Percentiles rank a stretch among this genome's conserved stretches.
Evolutionary conservation across 2,329 filamentous ascomycete species (phyloP).

Genomic region (Phyllosticta citrichinensis): DNA sequence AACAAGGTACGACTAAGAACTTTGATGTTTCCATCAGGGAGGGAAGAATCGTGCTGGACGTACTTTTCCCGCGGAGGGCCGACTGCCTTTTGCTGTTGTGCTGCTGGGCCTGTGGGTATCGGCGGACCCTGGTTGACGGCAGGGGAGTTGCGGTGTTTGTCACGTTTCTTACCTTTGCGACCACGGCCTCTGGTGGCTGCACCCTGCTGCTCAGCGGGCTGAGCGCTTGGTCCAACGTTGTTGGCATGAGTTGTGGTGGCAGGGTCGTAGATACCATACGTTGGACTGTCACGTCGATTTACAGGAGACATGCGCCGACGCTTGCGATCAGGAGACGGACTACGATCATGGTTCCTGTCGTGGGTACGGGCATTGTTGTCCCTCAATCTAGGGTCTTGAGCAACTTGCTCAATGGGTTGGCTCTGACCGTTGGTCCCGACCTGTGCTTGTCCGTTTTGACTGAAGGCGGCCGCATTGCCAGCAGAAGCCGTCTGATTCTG

Average conservation of each 20-base stretch:
- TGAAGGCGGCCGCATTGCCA: background rate
- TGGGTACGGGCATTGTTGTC: constrained; percentile 1
- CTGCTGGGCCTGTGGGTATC: constrained; percentile 1
- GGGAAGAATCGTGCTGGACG: constrained; percentile 65
- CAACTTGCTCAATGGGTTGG: background rate
- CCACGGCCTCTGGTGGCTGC: constrained; percentile 45
- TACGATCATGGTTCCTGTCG: constrained; percentile 22
- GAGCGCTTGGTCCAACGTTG: background rate
- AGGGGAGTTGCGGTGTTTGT: constrained; percentile 14
- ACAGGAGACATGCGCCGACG: constrained; percentile 56
- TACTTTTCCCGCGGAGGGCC: constrained; percentile 45
- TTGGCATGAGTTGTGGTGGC: constrained; percentile 35
- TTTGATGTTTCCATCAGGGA: constrained; percentile 73
- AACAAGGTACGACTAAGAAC: constrained; percentile 93
- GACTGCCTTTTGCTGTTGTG: background rate
- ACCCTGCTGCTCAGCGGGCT: constrained; percentile 32
- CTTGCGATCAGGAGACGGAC: constrained; percentile 62
- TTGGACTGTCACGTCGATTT: constrained; percentile 56
- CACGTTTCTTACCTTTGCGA: constrained; percentile 38
- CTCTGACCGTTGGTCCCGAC: background rate
- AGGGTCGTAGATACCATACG: constrained; percentile 63
- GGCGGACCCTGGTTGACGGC: constrained; percentile 1
- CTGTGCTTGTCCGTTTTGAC: constrained; percentile 4
- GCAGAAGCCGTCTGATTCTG: background rate
- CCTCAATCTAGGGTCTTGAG: constrained; percentile 8